Percentiles rank a stretch among this genome's conserved stretches.
These are phyloP conservation scores for Citropsis articulata DNA, from an alignment of 345 rosid species.

Conservation along the genomic window DNA sequence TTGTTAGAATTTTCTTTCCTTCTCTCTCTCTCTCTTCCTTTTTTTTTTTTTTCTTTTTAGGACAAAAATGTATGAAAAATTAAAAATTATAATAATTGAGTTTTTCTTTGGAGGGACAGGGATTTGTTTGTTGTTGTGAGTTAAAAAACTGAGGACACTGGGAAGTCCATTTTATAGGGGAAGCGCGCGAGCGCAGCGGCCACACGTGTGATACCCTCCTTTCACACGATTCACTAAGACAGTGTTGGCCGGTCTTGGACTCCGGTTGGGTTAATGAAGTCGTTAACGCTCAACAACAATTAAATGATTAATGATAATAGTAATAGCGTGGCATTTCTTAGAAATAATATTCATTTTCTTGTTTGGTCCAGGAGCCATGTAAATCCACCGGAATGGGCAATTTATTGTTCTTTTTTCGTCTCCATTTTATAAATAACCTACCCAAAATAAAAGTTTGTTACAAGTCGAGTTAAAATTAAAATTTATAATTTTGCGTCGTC, in stretches of 20 bases:
- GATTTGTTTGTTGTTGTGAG: not conserved
- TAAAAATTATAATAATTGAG: too few species aligned
- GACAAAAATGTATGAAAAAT: too few species aligned
- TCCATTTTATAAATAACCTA: too few species aligned
- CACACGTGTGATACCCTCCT: constrained; percentile 5
- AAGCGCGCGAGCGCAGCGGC: not conserved
- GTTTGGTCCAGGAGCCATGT: not conserved
- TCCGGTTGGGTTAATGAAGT: too few species aligned
- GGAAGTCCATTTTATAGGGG: constrained; percentile 20
- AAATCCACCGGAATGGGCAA: too few species aligned
- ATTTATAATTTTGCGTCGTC: too few species aligned
- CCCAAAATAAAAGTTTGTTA: too few species aligned
- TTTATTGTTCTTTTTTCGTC: not conserved
- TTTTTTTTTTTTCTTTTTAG: not conserved
- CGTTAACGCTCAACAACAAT: too few species aligned
- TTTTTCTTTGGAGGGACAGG: not conserved
- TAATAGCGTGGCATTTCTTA: too few species aligned
- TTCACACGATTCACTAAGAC: not conserved
- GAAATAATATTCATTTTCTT: not conserved
- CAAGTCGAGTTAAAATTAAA: fast-evolving
- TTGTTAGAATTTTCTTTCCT: too few species aligned
- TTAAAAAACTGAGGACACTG: not conserved
- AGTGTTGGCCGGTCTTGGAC: not conserved
- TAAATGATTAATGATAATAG: too few species aligned
- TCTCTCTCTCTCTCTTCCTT: too few species aligned